A percentile compares a stretch with the other conserved stretches of the same genome.
phyloP scores from a whole-genome alignment of 805 yeast species.

The Saccharomycopsis sp. region DNA sequence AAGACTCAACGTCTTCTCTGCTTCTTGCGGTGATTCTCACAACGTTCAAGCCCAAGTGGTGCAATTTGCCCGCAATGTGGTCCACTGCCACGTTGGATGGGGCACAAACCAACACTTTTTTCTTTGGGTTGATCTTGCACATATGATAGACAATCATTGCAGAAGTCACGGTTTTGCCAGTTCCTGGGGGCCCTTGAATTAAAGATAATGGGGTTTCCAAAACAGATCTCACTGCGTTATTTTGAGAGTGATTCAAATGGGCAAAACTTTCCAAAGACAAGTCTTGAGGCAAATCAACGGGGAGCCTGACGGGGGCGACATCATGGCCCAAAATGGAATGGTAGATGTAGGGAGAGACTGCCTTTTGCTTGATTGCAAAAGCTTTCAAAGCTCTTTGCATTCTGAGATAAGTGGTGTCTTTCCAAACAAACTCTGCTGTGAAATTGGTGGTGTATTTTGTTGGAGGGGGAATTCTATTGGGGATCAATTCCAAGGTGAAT shows the following conservation, averaged over 20 bases:
- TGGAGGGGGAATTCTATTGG: slow-evolving; percentile 41
- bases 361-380: slow-evolving; percentile 62
- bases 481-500: slow-evolving; percentile 58
- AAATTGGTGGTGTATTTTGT: slow-evolving; percentile 55
- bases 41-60: slow-evolving; percentile 63
- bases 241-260: slow-evolving; percentile 68
- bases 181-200: slow-evolving; percentile 95
- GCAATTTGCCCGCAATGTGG: slow-evolving; percentile 70
- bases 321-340: slow-evolving; percentile 77
- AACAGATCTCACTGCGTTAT: slow-evolving; percentile 63
- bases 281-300: slow-evolving; percentile 48
- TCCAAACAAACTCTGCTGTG: slow-evolving; percentile 85
- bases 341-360: slow-evolving; percentile 67
- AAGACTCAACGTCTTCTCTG: slow-evolving; percentile 71
- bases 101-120: slow-evolving; percentile 77
- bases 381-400: slow-evolving; percentile 69
- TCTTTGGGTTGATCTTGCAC: slow-evolving; percentile 48
- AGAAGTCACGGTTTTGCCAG: slow-evolving; percentile 92
- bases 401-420: slow-evolving; percentile 70
- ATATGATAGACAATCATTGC: slow-evolving; percentile 80
- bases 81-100: slow-evolving; percentile 95
- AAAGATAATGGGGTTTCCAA: slow-evolving; percentile 64
- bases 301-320: slow-evolving; percentile 26
- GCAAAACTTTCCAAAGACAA: slow-evolving; percentile 61
- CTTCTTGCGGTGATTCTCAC: slow-evolving; percentile 69